Evolutionary conservation across 352 stramenopile species (phyloP).

Genomic region (Phytophthora citrophthora): DNA sequence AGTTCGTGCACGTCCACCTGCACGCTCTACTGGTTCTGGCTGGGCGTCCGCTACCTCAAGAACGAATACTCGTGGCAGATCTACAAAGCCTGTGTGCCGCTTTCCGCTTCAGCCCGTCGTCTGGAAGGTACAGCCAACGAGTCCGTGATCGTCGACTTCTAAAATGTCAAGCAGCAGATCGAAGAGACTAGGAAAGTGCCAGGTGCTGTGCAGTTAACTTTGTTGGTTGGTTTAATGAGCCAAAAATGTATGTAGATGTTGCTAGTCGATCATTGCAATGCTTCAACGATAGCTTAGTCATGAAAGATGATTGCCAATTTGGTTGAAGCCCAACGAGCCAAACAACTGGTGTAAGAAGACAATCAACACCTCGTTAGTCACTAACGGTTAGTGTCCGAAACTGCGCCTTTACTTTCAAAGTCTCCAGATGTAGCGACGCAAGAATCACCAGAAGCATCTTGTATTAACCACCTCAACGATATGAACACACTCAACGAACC

Average conservation of each 20-base stretch:
- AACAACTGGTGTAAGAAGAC: not conserved
- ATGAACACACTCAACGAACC: constrained; percentile 5
- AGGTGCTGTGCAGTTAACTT: not conserved
- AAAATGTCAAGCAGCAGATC: not conserved
- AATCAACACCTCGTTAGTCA: not conserved
- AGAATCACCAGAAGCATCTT: constrained; percentile 20
- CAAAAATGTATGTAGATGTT: not conserved
- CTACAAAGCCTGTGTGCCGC: constrained; percentile 56
- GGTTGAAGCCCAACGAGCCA: too few relatives aligned
- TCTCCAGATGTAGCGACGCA: constrained; percentile 2
- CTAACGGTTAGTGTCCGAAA: not conserved
- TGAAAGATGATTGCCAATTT: not conserved
- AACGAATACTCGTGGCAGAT: constrained; percentile 65
- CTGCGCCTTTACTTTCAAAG: constrained; percentile 12
- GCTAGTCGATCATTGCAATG: not conserved
- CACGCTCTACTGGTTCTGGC: constrained; percentile 51
- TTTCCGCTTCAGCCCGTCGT: constrained; percentile 24
- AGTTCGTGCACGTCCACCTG: constrained; percentile 42
- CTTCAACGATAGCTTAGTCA: not conserved
- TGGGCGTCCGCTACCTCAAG: constrained; percentile 49
- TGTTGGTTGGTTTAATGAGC: not conserved
- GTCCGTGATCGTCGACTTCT: constrained; percentile 27
- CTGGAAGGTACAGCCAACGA: constrained; percentile 31
- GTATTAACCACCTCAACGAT: constrained; percentile 9
- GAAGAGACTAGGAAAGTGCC: not conserved